A percentile compares a stretch with the other conserved stretches of the same genome.
These are phyloP conservation scores for Penicillium sp. DNA, from an alignment of 2,329 filamentous ascomycete species.

Conservation along the genomic window DNA sequence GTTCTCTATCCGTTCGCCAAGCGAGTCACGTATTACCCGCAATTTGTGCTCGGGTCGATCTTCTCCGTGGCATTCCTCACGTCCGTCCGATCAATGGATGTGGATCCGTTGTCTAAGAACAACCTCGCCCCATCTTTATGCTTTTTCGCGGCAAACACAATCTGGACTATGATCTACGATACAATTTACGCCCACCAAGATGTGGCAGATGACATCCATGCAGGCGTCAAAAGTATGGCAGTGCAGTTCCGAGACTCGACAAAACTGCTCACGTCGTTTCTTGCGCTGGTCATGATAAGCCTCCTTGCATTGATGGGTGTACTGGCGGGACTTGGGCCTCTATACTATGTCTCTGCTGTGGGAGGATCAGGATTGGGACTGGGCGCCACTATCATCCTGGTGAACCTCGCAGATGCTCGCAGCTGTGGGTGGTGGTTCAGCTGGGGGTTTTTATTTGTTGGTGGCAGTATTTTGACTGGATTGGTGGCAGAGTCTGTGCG, in stretches of 20 bases:
- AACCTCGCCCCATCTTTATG: no score
- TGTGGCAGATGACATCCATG: neutral
- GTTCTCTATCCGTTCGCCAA: constrained; percentile 79
- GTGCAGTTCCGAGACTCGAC: neutral
- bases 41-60: constrained; percentile 67
- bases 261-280: neutral
- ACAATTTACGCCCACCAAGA: neutral
- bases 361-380: neutral
- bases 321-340: neutral
- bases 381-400: neutral
- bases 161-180: neutral
- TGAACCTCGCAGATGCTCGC: neutral
- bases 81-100: no score
- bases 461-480: neutral
- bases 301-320: neutral
- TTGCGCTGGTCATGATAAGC: neutral
- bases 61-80: no score
- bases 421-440: neutral
- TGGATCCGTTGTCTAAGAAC: no score
- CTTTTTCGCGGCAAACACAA: no score
- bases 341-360: neutral
- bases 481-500: neutral
- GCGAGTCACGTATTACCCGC: constrained; percentile 82
- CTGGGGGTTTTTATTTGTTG: neutral
- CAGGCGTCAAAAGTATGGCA: neutral